A percentile compares a stretch with the other conserved stretches of the same genome.
These are phyloP conservation scores for Bacterosira constricta DNA, from an alignment of 108 stramenopile species.

Conservation along the genomic window DNA sequence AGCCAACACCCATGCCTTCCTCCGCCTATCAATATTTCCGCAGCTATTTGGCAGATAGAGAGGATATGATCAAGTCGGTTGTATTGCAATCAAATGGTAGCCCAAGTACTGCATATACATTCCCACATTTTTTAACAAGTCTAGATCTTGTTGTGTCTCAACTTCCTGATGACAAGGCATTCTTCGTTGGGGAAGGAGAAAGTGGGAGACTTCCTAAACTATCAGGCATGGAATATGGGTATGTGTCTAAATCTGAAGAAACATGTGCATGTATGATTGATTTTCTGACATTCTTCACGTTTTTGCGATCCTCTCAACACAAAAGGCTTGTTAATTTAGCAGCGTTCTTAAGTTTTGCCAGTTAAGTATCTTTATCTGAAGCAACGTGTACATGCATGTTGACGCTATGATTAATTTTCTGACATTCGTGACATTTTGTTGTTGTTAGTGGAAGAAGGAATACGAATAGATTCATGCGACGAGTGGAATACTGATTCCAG, in stretches of 20 bases:
- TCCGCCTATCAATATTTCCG: slow-evolving; percentile 6
- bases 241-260: background rate
- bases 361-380: too few species aligned
- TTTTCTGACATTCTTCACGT: background rate
- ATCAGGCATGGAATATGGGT: slow-evolving; percentile 24
- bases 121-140: slow-evolving; percentile 17
- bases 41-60: background rate
- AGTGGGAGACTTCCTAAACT: too few species aligned
- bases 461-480: slow-evolving; percentile 34
- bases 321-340: slow-evolving; percentile 28
- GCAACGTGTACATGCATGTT: too few species aligned
- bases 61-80: slow-evolving; percentile 5
- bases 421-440: too few species aligned
- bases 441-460: slow-evolving; percentile 44
- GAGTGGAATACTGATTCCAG: slow-evolving; percentile 35
- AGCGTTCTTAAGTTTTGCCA: slow-evolving; percentile 29
- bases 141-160: slow-evolving; percentile 23
- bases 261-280: background rate
- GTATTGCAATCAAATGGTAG: slow-evolving; percentile 25
- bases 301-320: background rate
- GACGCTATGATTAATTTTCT: too few species aligned
- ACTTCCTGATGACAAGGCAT: slow-evolving; percentile 29
- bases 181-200: slow-evolving; percentile 25
- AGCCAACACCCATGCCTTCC: background rate
- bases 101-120: slow-evolving; percentile 25